These are phyloP conservation scores for Penicilliopsis zonata DNA, from an alignment of 495 filamentous ascomycete genomes.

Conservation along the genomic window DNA sequence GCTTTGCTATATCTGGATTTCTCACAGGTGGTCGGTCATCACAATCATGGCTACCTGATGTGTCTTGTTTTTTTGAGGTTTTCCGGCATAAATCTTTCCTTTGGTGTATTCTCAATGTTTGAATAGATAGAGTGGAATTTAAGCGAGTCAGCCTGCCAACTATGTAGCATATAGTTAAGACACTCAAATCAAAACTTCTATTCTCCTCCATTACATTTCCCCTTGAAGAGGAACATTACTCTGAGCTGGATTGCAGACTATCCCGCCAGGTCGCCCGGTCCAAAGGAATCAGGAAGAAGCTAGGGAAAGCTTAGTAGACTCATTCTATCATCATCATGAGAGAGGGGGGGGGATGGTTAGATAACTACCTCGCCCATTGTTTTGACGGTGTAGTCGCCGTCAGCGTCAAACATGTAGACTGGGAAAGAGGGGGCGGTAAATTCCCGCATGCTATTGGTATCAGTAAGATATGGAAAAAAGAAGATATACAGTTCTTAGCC, in stretches of 20 bases:
- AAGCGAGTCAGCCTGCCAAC: too few species aligned
- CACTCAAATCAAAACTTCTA: too few species aligned
- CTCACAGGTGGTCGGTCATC: too few species aligned
- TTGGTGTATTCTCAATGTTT: too few species aligned
- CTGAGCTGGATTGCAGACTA: neutral
- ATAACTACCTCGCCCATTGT: conserved; percentile 67
- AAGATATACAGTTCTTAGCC: neutral
- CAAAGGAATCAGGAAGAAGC: conserved; percentile 64
- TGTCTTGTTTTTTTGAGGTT: too few species aligned
- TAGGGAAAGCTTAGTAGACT: conserved; percentile 16
- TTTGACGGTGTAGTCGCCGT: conserved; percentile 55
- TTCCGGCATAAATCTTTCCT: too few species aligned
- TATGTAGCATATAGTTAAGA: too few species aligned
- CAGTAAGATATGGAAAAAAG: neutral
- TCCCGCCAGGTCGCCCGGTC: conserved; percentile 38
- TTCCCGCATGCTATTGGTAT: conserved; percentile 54
- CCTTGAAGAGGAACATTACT: too few species aligned
- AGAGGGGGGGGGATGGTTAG: neutral
- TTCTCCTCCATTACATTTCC: too few species aligned
- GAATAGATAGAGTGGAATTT: too few species aligned
- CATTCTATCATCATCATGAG: neutral
- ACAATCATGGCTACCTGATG: too few species aligned
- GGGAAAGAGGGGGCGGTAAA: conserved; percentile 58
- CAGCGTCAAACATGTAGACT: conserved; percentile 83
- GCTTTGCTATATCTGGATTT: too few species aligned